These are phyloP conservation scores for Hymenoscyphus repandus DNA, from an alignment of 2,329 filamentous ascomycete species.

Conservation along the genomic window DNA sequence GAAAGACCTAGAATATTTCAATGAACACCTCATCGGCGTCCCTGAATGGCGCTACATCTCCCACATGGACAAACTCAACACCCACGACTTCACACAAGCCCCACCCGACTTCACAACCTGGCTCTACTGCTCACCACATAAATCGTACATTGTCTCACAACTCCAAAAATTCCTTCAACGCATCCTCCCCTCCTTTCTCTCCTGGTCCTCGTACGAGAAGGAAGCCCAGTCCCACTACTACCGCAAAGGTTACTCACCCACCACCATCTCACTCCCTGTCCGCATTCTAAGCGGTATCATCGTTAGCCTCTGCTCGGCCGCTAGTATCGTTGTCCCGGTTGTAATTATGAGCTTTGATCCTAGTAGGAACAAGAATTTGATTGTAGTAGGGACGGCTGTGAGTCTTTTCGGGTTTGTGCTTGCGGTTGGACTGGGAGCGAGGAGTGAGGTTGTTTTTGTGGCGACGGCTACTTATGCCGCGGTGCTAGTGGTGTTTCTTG, in stretches of 20 bases:
- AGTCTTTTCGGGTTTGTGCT: constrained; percentile 3
- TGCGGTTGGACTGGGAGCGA: background rate
- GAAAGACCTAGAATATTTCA: background rate
- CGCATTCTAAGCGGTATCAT: background rate
- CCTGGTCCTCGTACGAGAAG: background rate
- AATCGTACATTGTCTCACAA: background rate
- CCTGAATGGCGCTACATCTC: background rate
- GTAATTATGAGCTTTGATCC: constrained; percentile 1
- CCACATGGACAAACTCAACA: background rate
- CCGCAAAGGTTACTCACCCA: background rate
- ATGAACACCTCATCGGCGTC: background rate
- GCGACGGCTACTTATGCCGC: constrained; percentile 4
- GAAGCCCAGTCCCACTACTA: background rate
- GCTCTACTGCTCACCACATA: background rate
- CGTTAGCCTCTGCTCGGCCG: background rate
- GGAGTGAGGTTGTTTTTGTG: background rate
- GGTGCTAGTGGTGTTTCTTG: constrained; percentile 3
- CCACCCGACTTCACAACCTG: background rate
- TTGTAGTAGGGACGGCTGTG: background rate
- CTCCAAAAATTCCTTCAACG: background rate
- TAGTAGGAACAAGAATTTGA: background rate
- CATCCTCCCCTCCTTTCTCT: background rate
- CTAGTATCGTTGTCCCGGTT: background rate
- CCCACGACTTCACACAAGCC: background rate
- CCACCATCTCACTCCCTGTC: background rate